Base-by-base conservation (phyloP, 352 stramenopile species). In the Phytophthora pinifolia region DNA sequence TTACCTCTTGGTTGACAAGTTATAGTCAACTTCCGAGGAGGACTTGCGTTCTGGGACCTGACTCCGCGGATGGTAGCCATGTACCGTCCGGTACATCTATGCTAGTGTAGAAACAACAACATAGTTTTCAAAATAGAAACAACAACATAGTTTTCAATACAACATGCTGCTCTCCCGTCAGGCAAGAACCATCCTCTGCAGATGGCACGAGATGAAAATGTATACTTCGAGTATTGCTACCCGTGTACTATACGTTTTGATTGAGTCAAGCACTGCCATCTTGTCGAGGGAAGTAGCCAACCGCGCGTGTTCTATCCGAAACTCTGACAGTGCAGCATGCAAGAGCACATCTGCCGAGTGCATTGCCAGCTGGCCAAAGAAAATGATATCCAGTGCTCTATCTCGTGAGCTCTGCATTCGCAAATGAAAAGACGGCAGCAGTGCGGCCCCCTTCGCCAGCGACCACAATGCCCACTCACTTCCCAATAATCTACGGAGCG, bases 401-500 rank as follows among this genome's bases (percentile, higher is more conserved):
- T 49, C 14, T 22, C 43, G 15, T 38, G 20, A n/a, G 29, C 20
- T 34, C 15, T 17, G 22, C 22, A 27, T 27, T 27, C 22, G 22
- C 22, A 27, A 27, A 4, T 6, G 22, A 43, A 43, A 13, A 43
- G 36, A 43, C 36, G 6, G 12, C 13, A 41, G 35, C 14, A 9
- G 13, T 18, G 12, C 7, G n/a, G 35, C 14, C 13, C 8, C 18
- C 12, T 25, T 22, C 3, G 18, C 35, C 12, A 15, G n/a, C 12
- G 18, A 41, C n/a, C 35, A 9, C 6, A 2, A 3, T 25, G 35
- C 1, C 5, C 35, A 25, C n/a, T 62, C 59, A 67, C 12, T 67
- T 51, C 32, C 34, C 39, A 39, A 67, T 51, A 62, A 50, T 39
- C 51, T 58, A 47, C 36, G 34, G 37, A 59, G 18, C n/a, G 6